phyloP scores from a whole-genome alignment of 202 grass and related monocot genomes.

The Elaeis oleifera region DNA sequence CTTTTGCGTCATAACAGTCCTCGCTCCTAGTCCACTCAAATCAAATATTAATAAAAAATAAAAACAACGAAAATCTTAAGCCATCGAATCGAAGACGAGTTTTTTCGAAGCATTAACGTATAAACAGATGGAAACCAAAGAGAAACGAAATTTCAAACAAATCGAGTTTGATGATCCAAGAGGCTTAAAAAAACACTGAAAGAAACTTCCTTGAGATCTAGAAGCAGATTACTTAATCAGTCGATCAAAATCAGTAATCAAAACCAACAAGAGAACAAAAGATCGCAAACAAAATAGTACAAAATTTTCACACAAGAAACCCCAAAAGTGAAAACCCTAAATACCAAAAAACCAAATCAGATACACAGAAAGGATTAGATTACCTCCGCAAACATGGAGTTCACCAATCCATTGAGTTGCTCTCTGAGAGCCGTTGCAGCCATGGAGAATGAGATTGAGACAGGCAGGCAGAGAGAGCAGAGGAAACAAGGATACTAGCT shows the following conservation, averaged over 20 bases:
- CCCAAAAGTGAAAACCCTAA: no score
- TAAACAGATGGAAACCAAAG: neutral
- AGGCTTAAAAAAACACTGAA: no score
- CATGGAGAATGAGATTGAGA: slow-evolving; percentile 14
- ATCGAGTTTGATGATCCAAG: no score
- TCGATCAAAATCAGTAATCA: neutral
- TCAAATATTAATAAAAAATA: neutral
- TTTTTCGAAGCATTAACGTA: no score
- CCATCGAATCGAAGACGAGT: no score
- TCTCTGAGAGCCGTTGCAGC: slow-evolving; percentile 35
- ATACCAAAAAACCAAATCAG: neutral
- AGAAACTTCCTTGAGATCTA: no score
- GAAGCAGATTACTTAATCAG: no score
- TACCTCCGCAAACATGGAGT: slow-evolving; percentile 57
- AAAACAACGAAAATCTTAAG: neutral
- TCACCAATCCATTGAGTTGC: slow-evolving; percentile 52
- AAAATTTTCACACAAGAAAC: no score
- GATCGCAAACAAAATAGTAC: neutral
- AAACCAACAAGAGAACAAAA: neutral
- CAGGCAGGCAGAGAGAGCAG: no score
- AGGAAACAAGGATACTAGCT: no score
- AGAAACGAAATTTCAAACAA: neutral
- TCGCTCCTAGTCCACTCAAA: no score
- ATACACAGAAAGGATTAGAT: neutral
- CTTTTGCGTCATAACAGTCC: no score